phyloP scores from a whole-genome alignment of 2,329 filamentous ascomycete genomes.

The Colletotrichum sp. region DNA sequence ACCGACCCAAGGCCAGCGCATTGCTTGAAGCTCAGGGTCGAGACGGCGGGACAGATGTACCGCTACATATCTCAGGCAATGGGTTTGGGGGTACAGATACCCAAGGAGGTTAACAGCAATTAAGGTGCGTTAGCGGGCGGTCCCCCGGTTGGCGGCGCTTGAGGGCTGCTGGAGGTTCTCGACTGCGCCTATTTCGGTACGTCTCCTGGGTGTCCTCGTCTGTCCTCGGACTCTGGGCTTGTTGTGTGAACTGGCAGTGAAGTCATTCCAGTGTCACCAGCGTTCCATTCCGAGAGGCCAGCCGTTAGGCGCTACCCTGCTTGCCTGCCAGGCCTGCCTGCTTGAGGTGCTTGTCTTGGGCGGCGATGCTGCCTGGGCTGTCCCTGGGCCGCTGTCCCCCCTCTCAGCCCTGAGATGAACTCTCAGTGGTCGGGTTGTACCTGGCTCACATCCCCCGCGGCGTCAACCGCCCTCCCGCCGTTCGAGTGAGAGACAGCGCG shows the following conservation, averaged over 20 bases:
- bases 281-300: neutral
- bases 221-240: neutral
- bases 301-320: neutral
- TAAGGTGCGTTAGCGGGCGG: neutral
- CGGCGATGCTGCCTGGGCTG: conserved; percentile 20
- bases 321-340: no score
- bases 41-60: neutral
- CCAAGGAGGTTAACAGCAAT: conserved; percentile 2
- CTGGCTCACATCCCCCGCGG: neutral
- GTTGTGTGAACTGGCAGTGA: neutral
- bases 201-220: neutral
- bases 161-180: neutral
- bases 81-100: neutral
- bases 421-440: neutral
- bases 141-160: conserved; percentile 1
- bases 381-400: neutral
- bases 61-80: neutral
- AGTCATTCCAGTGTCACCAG: neutral
- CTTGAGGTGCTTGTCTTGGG: neutral
- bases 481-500: neutral
- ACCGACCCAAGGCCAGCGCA: neutral
- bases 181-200: neutral
- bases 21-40: neutral
- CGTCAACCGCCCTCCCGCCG: neutral
- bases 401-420: neutral